These are phyloP conservation scores for Tylopilus vinaceipallidus DNA, from an alignment of 768 basidiomycete species.

Conservation along the genomic window DNA sequence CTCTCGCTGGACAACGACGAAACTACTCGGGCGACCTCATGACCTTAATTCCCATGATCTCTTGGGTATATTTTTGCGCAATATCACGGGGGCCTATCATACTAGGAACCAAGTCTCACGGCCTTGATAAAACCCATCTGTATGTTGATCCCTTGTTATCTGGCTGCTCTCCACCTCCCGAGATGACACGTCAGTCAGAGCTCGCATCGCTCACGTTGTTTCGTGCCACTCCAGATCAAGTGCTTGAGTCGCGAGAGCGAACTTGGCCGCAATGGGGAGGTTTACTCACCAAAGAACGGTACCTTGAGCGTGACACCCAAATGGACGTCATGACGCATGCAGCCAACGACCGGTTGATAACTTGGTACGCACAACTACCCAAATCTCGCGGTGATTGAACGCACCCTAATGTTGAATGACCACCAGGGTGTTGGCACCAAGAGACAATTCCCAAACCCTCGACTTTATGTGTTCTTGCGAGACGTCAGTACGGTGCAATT, in stretches of 20 bases:
- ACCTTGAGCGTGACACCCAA: slow-evolving; percentile 39
- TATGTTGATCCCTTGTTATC: neutral
- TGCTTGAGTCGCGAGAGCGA: slow-evolving; percentile 38
- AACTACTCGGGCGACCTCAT: neutral
- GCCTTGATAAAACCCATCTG: neutral
- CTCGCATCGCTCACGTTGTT: slow-evolving; percentile 40
- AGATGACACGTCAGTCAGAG: slow-evolving; percentile 12
- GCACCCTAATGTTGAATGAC: neutral
- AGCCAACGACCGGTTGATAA: slow-evolving; percentile 42
- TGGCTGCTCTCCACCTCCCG: neutral
- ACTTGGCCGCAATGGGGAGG: slow-evolving; percentile 44
- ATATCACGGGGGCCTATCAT: neutral
- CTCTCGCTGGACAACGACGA: too few species aligned
- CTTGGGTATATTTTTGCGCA: neutral
- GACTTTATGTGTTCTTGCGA: slow-evolving; percentile 61
- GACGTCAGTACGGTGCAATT: slow-evolving; percentile 43
- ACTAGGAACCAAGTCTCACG: neutral
- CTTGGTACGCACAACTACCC: slow-evolving; percentile 44
- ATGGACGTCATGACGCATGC: slow-evolving; percentile 45
- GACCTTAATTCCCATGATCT: neutral
- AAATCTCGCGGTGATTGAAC: neutral
- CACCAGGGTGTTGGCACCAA: slow-evolving; percentile 55
- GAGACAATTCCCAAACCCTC: slow-evolving; percentile 46
- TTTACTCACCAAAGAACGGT: slow-evolving; percentile 43
- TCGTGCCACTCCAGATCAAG: slow-evolving; percentile 47